Evolutionary conservation across 371 early-diverging fungal species (phyloP).

Genomic region (Dinochytrium kinnereticum): DNA sequence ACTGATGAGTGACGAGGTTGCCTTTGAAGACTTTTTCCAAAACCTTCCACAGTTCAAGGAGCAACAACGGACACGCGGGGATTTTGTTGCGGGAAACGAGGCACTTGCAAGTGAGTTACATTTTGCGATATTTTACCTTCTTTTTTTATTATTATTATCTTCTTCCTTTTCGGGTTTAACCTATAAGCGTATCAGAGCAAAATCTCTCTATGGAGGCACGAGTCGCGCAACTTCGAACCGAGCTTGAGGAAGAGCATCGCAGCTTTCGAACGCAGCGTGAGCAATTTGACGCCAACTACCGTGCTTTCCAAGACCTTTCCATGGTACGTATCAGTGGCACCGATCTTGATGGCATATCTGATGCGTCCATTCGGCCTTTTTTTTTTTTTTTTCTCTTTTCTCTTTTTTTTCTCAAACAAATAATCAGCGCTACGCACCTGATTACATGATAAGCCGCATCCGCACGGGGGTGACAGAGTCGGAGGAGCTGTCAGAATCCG

Average conservation of each 20-base stretch:
- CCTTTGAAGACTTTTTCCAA: slow-evolving; percentile 27
- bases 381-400: not conserved
- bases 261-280: slow-evolving; percentile 5
- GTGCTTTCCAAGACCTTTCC: not conserved
- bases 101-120: slow-evolving; percentile 17
- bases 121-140: not conserved
- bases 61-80: not conserved
- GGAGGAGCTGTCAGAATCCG: slow-evolving; percentile 29
- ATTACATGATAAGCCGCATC: slow-evolving; percentile 26
- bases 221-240: not conserved
- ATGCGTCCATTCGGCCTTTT: not conserved
- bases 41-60: slow-evolving; percentile 20
- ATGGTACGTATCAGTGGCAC: slow-evolving; percentile 17
- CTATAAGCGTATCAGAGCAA: not conserved
- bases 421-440: slow-evolving; percentile 27
- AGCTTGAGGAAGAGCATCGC: slow-evolving; percentile 1
- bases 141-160: not conserved
- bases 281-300: slow-evolving; percentile 10
- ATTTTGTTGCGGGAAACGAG: slow-evolving; percentile 15
- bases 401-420: not conserved
- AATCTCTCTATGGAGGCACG: not conserved
- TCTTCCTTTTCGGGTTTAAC: not conserved
- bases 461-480: slow-evolving; percentile 26
- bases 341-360: not conserved
- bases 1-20: slow-evolving; percentile 21